Percentiles rank a stretch among this genome's conserved stretches.
Evolutionary conservation across 2,329 filamentous ascomycete genomes (phyloP).

Genomic region (Sphaceloma murrayae): DNA sequence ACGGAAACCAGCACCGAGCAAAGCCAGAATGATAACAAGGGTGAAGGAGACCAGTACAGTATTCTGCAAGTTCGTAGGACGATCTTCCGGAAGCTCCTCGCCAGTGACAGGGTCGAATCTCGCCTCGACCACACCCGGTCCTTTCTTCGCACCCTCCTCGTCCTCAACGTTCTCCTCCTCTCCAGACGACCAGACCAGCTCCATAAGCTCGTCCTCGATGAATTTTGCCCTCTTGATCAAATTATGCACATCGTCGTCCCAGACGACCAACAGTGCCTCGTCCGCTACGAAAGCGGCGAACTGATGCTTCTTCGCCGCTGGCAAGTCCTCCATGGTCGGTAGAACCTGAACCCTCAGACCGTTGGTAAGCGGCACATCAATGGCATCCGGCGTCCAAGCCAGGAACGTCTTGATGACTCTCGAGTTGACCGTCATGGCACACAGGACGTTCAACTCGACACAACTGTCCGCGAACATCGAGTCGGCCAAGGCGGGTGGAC

Average conservation of each 20-base stretch:
- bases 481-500: slow-evolving; percentile 53
- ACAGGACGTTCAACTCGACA: slow-evolving; percentile 62
- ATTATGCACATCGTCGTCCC: slow-evolving; percentile 70
- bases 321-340: slow-evolving; percentile 60
- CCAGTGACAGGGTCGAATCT: slow-evolving; percentile 66
- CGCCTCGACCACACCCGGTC: slow-evolving; percentile 37
- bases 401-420: slow-evolving; percentile 70
- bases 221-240: slow-evolving; percentile 58
- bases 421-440: slow-evolving; percentile 72
- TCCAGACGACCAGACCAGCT: slow-evolving; percentile 60
- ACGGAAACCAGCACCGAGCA: slow-evolving; percentile 60
- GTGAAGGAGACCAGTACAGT: slow-evolving; percentile 58
- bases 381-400: slow-evolving; percentile 60
- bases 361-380: slow-evolving; percentile 67
- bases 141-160: slow-evolving; percentile 44
- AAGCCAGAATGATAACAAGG: slow-evolving; percentile 53
- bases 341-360: slow-evolving; percentile 68
- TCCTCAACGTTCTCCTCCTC: slow-evolving; percentile 46
- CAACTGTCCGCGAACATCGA: slow-evolving; percentile 57
- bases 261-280: slow-evolving; percentile 63
- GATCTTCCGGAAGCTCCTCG: slow-evolving; percentile 52
- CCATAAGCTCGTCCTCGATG: slow-evolving; percentile 69
- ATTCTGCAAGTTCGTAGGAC: slow-evolving; percentile 61
- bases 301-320: slow-evolving; percentile 64
- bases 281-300: slow-evolving; percentile 69